Evolutionary conservation across 1,284 basidiomycete genomes (phyloP).

Genomic region (Ganoderma lucidum): DNA sequence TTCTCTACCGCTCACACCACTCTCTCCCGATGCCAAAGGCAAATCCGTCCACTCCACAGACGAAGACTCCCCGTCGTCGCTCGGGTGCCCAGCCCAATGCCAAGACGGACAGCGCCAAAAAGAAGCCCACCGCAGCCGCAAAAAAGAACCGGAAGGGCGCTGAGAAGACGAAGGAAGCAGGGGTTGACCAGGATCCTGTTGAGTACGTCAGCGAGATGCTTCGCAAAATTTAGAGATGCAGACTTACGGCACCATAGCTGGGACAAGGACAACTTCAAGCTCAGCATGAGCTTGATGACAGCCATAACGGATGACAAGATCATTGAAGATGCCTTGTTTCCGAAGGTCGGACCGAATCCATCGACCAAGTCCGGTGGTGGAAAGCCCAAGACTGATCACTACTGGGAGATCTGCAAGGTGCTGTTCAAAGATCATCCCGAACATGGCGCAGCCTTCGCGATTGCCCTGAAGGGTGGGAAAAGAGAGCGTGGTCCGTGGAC

Average conservation of each 20-base stretch:
- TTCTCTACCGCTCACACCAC: too few relatives aligned
- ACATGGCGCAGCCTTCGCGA: background rate
- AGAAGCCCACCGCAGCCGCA: too few relatives aligned
- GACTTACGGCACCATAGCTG: background rate
- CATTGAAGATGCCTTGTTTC: background rate
- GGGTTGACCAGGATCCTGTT: background rate
- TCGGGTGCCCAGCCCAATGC: too few relatives aligned
- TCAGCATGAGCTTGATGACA: background rate
- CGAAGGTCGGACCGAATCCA: background rate
- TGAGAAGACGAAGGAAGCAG: background rate
- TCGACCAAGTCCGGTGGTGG: background rate
- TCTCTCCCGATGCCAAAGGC: too few relatives aligned
- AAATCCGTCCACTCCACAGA: too few relatives aligned
- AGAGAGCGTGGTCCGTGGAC: background rate
- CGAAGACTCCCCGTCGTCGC: too few relatives aligned
- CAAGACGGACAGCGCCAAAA: too few relatives aligned
- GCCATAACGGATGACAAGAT: background rate
- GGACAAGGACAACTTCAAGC: background rate
- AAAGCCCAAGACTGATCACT: background rate
- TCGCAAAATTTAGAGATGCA: background rate
- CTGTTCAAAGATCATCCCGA: background rate
- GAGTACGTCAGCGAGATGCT: background rate
- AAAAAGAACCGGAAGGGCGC: too few relatives aligned
- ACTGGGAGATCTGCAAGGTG: conserved; percentile 1
- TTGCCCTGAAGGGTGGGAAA: background rate